Evolutionary conservation across 148 eudicot species (phyloP).

Genomic region (Rhododendron ovatum): DNA sequence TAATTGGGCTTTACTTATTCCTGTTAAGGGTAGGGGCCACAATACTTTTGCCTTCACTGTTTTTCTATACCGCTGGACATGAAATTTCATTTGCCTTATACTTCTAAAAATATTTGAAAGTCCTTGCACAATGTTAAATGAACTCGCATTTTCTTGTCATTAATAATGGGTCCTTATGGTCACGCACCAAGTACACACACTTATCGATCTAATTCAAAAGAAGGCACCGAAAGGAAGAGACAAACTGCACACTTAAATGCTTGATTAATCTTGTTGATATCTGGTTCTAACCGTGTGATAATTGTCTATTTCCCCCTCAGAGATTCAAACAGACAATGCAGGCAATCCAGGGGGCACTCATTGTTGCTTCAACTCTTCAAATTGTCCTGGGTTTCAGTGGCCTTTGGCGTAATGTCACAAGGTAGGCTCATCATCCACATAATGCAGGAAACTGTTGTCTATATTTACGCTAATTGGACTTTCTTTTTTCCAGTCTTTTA

Average conservation of each 20-base stretch:
- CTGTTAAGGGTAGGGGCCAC: neutral
- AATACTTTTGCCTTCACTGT: neutral
- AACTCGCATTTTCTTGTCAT: neutral
- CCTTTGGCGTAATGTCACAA: conserved; percentile 90
- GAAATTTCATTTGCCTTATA: neutral
- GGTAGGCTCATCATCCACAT: conserved; percentile 36
- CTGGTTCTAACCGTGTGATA: conserved; percentile 1
- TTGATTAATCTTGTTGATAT: neutral
- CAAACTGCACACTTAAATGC: conserved; percentile 4
- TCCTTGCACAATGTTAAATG: neutral
- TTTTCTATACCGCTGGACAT: neutral
- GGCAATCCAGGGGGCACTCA: conserved; percentile 90
- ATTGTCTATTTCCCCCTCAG: conserved; percentile 28
- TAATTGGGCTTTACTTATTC: neutral
- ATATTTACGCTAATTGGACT: neutral
- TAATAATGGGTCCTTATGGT: neutral
- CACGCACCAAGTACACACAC: neutral
- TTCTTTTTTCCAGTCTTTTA: neutral
- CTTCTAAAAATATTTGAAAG: neutral
- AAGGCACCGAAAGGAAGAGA: conserved; percentile 7
- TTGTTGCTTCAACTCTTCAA: conserved; percentile 92
- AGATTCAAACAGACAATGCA: conserved; percentile 78
- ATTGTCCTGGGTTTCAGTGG: conserved; percentile 98
- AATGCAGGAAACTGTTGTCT: neutral
- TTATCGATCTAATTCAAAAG: neutral